Conservation (phyloP, 2,329 filamentous ascomycete species). For the Lachnellula subtilissima region DNA sequence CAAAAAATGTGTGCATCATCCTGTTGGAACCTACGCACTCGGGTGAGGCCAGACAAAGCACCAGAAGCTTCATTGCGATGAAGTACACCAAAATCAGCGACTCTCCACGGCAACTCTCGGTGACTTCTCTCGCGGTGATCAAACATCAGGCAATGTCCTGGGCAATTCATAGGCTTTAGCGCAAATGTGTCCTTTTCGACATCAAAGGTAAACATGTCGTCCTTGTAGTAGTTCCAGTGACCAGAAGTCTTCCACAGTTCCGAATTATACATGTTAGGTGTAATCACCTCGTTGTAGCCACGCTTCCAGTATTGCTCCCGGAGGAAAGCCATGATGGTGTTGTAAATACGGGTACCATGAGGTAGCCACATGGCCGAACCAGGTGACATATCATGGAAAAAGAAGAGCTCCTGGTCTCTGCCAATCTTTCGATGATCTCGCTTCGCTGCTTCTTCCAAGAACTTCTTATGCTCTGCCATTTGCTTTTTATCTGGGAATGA, state of each 20-base stretch:
- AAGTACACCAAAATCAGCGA: constrained; percentile 92
- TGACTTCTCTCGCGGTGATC: constrained; percentile 80
- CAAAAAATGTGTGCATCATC: constrained; percentile 98
- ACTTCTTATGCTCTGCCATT: constrained; percentile 88
- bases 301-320: constrained; percentile 87
- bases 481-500: constrained; percentile 95
- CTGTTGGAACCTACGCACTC: constrained; percentile 91
- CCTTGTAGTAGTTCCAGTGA: constrained; percentile 89
- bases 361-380: constrained; percentile 90
- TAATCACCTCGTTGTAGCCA: constrained; percentile 90
- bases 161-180: constrained; percentile 98
- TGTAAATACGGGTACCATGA: constrained; percentile 90
- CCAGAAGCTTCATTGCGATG: constrained; percentile 95
- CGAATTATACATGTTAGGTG: constrained; percentile 94
- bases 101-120: constrained; percentile 81
- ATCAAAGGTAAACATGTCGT: constrained; percentile 90
- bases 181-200: constrained; percentile 80
- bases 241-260: constrained; percentile 91
- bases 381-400: constrained; percentile 92
- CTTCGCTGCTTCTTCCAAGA: constrained; percentile 96
- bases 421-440: constrained; percentile 92
- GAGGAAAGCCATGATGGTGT: constrained; percentile 76
- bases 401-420: constrained; percentile 93
- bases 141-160: constrained; percentile 88
- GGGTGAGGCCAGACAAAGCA: constrained; percentile 82